A percentile compares a stretch with the other conserved stretches of the same genome.
These are phyloP conservation scores for Claviceps pazoutovae DNA, from an alignment of 2,329 filamentous ascomycete genomes.

Conservation along the genomic window DNA sequence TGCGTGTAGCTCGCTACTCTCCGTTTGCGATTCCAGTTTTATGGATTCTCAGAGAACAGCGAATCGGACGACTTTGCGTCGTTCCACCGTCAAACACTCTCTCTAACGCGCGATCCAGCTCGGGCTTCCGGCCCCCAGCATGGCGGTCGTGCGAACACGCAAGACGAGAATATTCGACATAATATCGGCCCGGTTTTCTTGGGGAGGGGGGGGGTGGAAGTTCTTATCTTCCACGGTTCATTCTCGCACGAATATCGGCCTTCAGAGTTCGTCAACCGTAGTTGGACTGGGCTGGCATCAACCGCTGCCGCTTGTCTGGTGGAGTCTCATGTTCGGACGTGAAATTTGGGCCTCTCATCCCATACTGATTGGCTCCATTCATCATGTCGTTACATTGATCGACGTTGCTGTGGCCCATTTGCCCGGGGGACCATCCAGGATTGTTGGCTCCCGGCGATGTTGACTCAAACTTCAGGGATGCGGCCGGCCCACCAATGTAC, in stretches of 20 bases:
- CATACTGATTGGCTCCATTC: conserved; percentile 26
- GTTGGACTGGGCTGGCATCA: conserved; percentile 29
- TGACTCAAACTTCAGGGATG: conserved; percentile 35
- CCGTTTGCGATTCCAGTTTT: neutral
- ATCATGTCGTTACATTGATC: conserved; percentile 33
- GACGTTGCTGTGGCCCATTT: conserved; percentile 32
- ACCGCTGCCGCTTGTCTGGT: conserved; percentile 38
- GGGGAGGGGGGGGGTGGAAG: too few species aligned
- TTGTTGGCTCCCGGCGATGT: conserved; percentile 33
- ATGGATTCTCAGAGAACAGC: neutral
- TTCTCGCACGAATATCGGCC: neutral
- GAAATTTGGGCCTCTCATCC: conserved; percentile 18
- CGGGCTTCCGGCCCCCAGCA: neutral
- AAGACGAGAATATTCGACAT: neutral
- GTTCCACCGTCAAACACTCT: neutral
- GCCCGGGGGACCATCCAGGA: conserved; percentile 38
- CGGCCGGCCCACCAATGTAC: conserved; percentile 21
- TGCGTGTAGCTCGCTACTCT: neutral
- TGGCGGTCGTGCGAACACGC: neutral
- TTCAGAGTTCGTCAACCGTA: conserved; percentile 19
- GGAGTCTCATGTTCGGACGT: conserved; percentile 26
- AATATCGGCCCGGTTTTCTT: neutral
- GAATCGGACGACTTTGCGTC: neutral
- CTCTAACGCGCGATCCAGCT: neutral
- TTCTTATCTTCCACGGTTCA: neutral